phyloP scores from a whole-genome alignment of 306 rosid species.

The Rosa lucieae region DNA sequence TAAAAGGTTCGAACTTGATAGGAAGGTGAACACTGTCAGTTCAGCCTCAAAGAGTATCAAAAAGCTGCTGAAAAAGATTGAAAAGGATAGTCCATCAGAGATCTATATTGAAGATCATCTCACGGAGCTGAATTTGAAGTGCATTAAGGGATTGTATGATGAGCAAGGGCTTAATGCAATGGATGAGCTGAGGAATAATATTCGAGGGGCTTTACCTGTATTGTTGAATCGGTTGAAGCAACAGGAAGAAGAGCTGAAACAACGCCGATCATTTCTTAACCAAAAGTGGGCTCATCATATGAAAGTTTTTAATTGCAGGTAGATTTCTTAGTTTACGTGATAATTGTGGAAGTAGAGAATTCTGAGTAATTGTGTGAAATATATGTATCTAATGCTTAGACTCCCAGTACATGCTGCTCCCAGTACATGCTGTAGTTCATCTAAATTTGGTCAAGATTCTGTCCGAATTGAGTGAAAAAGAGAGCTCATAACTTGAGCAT shows the following conservation, averaged over 20 bases:
- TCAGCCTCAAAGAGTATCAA: conserved; percentile 68
- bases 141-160: conserved; percentile 78
- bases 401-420: neutral
- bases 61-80: conserved; percentile 69
- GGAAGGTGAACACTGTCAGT: conserved; percentile 75
- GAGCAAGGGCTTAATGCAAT: conserved; percentile 87
- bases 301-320: neutral
- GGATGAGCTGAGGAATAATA: conserved; percentile 77
- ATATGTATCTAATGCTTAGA: neutral
- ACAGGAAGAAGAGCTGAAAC: conserved; percentile 83
- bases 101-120: conserved; percentile 75
- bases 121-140: conserved; percentile 73
- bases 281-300: conserved; percentile 77
- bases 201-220: conserved; percentile 78
- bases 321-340: neutral
- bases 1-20: conserved; percentile 85
- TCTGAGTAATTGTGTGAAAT: neutral
- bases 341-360: neutral
- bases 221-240: conserved; percentile 77
- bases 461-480: neutral
- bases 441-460: neutral
- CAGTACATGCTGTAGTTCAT: neutral
- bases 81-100: conserved; percentile 40
- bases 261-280: conserved; percentile 60
- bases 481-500: neutral